Base-by-base conservation (phyloP, 805 yeast genomes). In the Candida endomychidarum region DNA sequence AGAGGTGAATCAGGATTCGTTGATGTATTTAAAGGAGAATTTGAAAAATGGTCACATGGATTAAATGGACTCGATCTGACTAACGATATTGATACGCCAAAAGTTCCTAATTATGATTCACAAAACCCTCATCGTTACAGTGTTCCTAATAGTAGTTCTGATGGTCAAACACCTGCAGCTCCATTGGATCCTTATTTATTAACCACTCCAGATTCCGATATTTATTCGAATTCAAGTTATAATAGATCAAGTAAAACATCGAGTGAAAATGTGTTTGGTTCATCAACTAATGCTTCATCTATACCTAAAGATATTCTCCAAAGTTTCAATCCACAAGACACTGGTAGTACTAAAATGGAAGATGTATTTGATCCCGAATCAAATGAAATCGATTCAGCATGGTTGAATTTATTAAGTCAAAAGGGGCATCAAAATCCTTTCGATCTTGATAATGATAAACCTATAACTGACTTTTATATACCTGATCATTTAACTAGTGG, bases 161-260 rank as follows among this genome's bases (percentile, higher is more conserved):
- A 17, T n/a, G 30, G 30, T 11, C 15, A 25, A n/a, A 34, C 38
- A 6, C 38, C 38, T 3, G 30, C 23, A 11, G 26, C 15, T 4
- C 10, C 26, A 16, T 3, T 32, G 12, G 35, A 32, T 21, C 5
- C 21, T 18, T 16, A 17, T 12, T 27, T 33, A 14, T 32, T 33
- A 8, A 33, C 37, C 11, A 32, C 42, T 7, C 42, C 42, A 11
- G 38, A 34, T 15, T 39, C 42, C 3, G 42, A 39, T 28, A 28
- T 39, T 15, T 39, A 33, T 23, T 36, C 35, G 2, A 24, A 28
- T 8, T 21, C 42, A 19, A 39, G 38, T 17, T 38, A 34, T 23
- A 38, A 15, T 20, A 38, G 25, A 11, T 38, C 41, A 16, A 24
- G 25, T 8, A 22, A 19, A 15, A 15, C 11, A 3, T 24, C 23